Conservation (phyloP, 2,329 filamentous ascomycete species). For the Escovopsis weberi region DNA sequence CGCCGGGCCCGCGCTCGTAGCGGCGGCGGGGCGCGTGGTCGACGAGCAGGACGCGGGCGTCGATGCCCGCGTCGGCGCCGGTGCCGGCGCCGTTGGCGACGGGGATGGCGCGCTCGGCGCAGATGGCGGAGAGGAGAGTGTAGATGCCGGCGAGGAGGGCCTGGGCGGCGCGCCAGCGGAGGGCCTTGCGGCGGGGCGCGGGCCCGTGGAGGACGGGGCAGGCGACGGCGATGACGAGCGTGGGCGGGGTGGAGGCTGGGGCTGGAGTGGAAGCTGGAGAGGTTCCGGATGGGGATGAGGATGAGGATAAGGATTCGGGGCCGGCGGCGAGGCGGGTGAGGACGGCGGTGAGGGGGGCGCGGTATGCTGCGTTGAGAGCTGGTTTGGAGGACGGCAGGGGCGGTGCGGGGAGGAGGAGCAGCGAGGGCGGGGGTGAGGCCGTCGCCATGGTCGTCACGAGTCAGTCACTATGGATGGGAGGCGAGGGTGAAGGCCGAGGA, state of each 20-base stretch:
- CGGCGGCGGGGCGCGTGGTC: slow-evolving; percentile 35
- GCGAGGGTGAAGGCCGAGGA: too few species aligned
- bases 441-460: not conserved
- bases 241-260: slow-evolving; percentile 21
- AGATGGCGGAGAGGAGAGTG: slow-evolving; percentile 59
- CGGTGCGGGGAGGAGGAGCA: slow-evolving; percentile 50
- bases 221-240: slow-evolving; percentile 45
- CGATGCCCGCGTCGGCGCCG: slow-evolving; percentile 43
- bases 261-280: slow-evolving; percentile 8
- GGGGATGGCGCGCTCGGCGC: slow-evolving; percentile 39
- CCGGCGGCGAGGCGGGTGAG: slow-evolving; percentile 31
- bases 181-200: slow-evolving; percentile 26
- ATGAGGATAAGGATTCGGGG: not conserved
- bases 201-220: slow-evolving; percentile 44
- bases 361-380: slow-evolving; percentile 44
- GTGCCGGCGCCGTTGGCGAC: too few species aligned
- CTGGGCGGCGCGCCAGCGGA: slow-evolving; percentile 54
- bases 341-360: slow-evolving; percentile 38
- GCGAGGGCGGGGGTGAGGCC: slow-evolving; percentile 22
- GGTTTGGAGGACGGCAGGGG: slow-evolving; percentile 38
- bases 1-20: slow-evolving; percentile 19
- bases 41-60: slow-evolving; percentile 60
- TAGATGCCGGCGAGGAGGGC: slow-evolving; percentile 65
- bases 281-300: too few species aligned
- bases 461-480: too few species aligned